phyloP scores from a whole-genome alignment of 768 basidiomycete species.

The Naganishia vaughanmartiniae region DNA sequence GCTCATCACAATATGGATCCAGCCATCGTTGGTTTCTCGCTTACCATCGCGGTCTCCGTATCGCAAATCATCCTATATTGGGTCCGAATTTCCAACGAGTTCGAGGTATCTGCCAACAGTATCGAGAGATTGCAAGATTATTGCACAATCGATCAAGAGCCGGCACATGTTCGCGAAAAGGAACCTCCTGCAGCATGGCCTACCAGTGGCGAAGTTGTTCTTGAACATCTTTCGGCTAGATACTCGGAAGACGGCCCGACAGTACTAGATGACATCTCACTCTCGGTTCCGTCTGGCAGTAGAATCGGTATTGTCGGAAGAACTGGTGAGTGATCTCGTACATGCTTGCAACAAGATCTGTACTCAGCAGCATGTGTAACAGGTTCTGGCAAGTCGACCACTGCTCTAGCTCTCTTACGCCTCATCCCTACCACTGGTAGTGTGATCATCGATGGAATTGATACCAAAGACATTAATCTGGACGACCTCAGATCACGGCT shows the following conservation, averaged over 20 bases:
- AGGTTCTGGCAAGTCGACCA: constrained; percentile 59
- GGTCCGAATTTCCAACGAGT: constrained; percentile 50
- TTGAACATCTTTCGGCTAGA: constrained; percentile 59
- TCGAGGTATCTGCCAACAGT: constrained; percentile 52
- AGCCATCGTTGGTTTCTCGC: constrained; percentile 51
- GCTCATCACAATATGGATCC: constrained; percentile 38
- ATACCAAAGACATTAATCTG: constrained; percentile 59
- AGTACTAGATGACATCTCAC: constrained; percentile 64
- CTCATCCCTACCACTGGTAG: constrained; percentile 62
- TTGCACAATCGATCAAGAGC: constrained; percentile 61
- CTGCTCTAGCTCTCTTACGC: constrained; percentile 60
- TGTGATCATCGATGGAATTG: constrained; percentile 61
- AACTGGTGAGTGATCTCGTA: constrained; percentile 54
- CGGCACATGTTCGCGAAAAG: constrained; percentile 52
- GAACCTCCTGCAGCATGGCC: constrained; percentile 67
- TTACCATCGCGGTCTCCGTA: constrained; percentile 51
- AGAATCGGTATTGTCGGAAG: constrained; percentile 65
- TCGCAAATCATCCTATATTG: constrained; percentile 44
- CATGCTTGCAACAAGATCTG: neutral
- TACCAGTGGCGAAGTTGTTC: constrained; percentile 58
- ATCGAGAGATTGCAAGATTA: constrained; percentile 60
- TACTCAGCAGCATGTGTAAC: constrained; percentile 35
- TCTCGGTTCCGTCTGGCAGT: constrained; percentile 63
- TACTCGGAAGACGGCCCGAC: constrained; percentile 63
- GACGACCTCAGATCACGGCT: constrained; percentile 61